phyloP scores from a whole-genome alignment of 441 rosid genomes.

The Adansonia rubrostipa region DNA sequence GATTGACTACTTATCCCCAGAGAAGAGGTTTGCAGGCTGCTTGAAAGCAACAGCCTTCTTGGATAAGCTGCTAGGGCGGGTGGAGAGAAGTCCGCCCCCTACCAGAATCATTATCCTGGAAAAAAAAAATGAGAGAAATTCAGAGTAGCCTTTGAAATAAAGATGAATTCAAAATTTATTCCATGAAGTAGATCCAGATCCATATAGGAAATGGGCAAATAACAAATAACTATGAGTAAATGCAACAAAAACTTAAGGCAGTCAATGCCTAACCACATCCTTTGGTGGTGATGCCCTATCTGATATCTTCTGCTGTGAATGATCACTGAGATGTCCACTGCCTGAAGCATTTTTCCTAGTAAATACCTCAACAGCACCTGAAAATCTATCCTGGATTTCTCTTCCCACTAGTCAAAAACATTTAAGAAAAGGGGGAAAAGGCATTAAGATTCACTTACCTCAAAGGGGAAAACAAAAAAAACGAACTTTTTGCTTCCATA shows the following conservation, averaged over 20 bases:
- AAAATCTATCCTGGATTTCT: constrained; percentile 66
- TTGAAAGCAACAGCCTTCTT: constrained; percentile 54
- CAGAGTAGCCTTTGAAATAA: not conserved
- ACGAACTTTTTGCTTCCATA: not conserved
- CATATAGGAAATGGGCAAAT: not conserved
- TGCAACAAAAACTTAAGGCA: not conserved
- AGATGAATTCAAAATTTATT: not conserved
- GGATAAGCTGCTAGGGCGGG: constrained; percentile 54
- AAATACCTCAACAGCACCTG: constrained; percentile 79
- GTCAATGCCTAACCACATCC: constrained; percentile 34
- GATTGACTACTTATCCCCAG: constrained; percentile 50
- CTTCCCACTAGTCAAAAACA: constrained; percentile 46
- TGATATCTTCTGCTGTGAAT: constrained; percentile 46
- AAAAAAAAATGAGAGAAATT: not conserved
- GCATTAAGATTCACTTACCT: not conserved
- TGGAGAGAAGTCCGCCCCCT: constrained; percentile 56
- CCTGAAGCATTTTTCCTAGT: constrained; percentile 53
- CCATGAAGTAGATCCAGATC: constrained; percentile 1
- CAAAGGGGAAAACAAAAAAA: not conserved
- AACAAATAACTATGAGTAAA: not conserved
- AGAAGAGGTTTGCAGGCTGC: constrained; percentile 61
- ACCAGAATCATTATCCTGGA: constrained; percentile 40
- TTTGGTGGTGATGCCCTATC: constrained; percentile 54
- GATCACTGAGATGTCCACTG: constrained; percentile 51
- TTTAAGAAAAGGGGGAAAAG: not conserved